Conservation (phyloP, 2,329 filamentous ascomycete species). For the Fusarium sp. region DNA sequence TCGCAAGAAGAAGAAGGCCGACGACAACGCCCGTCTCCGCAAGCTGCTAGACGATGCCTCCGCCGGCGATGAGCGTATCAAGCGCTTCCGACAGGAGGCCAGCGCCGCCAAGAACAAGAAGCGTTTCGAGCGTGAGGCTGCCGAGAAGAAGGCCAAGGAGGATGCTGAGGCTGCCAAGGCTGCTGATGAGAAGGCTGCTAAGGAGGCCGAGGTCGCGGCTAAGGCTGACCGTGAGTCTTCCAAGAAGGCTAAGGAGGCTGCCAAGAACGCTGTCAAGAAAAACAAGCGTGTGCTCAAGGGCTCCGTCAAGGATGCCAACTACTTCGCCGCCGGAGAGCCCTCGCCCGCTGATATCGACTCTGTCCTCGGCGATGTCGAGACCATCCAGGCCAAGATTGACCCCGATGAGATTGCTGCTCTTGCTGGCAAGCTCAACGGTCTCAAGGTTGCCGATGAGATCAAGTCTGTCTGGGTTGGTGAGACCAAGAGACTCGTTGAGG, state of each 20-base stretch:
- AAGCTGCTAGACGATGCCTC: conserved; percentile 90
- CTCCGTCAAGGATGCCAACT: conserved; percentile 97
- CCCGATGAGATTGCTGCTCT: conserved; percentile 89
- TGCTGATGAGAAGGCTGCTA: conserved; percentile 81
- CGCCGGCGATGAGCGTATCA: conserved; percentile 91
- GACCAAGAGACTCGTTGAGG: conserved; percentile 80
- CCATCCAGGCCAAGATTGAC: conserved; percentile 88
- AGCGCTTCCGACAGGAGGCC: conserved; percentile 93
- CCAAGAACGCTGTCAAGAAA: conserved; percentile 99
- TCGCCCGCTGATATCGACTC: conserved; percentile 83
- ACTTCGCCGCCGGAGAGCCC: conserved; percentile 84
- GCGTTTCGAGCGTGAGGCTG: conserved; percentile 88
- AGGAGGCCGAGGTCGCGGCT: conserved; percentile 86
- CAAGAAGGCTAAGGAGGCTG: conserved; percentile 99
- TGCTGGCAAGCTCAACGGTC: conserved; percentile 81
- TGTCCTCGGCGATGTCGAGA: conserved; percentile 87
- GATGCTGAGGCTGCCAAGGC: conserved; percentile 87
- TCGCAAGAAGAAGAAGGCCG: conserved; percentile 99
- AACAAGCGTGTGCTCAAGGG: conserved; percentile 98
- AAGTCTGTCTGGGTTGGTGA: conserved; percentile 85
- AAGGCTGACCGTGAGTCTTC: conserved; percentile 84
- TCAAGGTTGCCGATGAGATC: conserved; percentile 85
- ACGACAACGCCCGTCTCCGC: conserved; percentile 92
- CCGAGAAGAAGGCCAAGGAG: conserved; percentile 87
- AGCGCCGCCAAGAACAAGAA: conserved; percentile 98